Base-by-base conservation (phyloP, 768 basidiomycete genomes). In the Leccinellum albellum region DNA sequence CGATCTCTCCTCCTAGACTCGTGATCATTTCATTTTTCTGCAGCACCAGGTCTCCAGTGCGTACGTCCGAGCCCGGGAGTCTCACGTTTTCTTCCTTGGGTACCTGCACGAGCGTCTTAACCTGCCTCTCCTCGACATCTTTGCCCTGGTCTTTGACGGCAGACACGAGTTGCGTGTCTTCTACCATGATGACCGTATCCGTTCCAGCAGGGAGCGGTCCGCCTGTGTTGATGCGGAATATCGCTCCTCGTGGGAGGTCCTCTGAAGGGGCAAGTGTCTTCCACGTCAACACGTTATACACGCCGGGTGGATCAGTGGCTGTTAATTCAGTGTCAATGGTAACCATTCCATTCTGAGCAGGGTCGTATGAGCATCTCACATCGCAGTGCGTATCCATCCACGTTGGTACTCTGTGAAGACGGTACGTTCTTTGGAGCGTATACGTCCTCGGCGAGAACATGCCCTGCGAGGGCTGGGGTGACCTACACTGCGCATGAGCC, bases 111-210 rank as follows among this genome's bases (percentile, higher is more conserved):
- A 91, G 76, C 0, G 84, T 85, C 64, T 83, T 82, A 1, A 96
- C 84, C 58, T 85, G 80, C 24, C 78, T 75, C 70, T 95, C 92
- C 65, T 94, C 92, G 3, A 76, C 74, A 32, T 70, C 61, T 17
- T 74, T 73, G 20, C 74, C 68, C 3, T 65, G 63, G 29, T 76
- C 75, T 49, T 74, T 69, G 53, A 72, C 58, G 1, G 82, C 80
- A 3, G 83, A 82, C n/a, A 84, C 76, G 7, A 96, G 78, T 55
- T 82, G 81, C 0, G 93, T 95, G 68, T 95, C 93, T 73, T 96
- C 93, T 20, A 96, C 93, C 92, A 94, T 95, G 70, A 96, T 86
- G 3, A 94, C 86, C 0, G 90, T 75, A 66, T 94, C 87, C 7
- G 87, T 71, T 5, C 89, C 91, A 0, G 73, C 68, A 2, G 93